phyloP scores from a whole-genome alignment of 345 rosid genomes.

The Streptanthus diversifolius region DNA sequence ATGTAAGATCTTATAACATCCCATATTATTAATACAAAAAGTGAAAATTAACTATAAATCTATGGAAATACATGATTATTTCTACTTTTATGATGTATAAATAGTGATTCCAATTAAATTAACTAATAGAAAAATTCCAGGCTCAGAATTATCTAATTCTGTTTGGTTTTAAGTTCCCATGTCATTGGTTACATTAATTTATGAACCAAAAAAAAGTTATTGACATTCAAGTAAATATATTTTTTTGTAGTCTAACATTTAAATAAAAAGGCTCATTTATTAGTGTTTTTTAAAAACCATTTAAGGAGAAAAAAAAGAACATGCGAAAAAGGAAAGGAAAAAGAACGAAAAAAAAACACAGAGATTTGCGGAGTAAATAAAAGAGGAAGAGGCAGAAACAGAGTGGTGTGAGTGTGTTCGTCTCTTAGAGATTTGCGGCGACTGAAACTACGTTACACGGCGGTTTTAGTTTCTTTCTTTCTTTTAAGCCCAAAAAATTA shows the following conservation, averaged over 20 bases:
- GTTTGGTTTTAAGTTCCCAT: background rate
- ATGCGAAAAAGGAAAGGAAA: background rate
- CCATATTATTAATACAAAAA: background rate
- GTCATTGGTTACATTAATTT: constrained; percentile 9
- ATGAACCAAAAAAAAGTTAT: background rate
- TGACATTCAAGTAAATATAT: background rate
- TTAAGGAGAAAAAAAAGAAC: background rate
- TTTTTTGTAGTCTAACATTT: background rate
- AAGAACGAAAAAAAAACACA: background rate
- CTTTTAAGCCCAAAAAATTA: background rate
- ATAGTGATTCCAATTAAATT: background rate
- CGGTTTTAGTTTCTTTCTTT: constrained; percentile 18
- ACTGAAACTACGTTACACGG: constrained; percentile 47
- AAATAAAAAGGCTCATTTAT: constrained; percentile 13
- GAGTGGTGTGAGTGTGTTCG: constrained; percentile 29
- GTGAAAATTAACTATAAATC: background rate
- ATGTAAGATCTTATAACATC: background rate
- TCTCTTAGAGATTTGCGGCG: constrained; percentile 46
- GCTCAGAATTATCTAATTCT: background rate
- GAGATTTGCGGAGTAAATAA: constrained; percentile 27
- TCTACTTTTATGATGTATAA: background rate
- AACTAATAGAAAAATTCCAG: background rate
- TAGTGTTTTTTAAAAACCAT: background rate
- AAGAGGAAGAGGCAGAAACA: constrained; percentile 23
- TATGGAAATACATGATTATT: background rate